Percentiles rank a stretch among this genome's conserved stretches.
These are phyloP conservation scores for Candida mattraensis DNA, from an alignment of 805 yeast genomes.

Conservation along the genomic window DNA sequence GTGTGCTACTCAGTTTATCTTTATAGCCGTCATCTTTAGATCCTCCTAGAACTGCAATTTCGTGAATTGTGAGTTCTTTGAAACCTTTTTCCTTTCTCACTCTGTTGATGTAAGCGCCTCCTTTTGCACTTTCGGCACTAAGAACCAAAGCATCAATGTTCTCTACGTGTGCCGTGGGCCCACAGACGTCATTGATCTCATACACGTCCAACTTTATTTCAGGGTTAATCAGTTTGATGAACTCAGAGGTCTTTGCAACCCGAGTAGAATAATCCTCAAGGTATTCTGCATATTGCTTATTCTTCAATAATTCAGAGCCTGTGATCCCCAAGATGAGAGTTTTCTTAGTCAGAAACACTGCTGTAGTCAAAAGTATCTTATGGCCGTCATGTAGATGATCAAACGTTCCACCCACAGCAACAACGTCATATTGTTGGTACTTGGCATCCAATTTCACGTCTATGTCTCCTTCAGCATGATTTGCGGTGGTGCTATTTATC, in stretches of 20 bases:
- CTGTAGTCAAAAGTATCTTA: conserved; percentile 72
- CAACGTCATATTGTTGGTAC: conserved; percentile 16
- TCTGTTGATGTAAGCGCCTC: conserved; percentile 72
- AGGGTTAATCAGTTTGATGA: conserved; percentile 51
- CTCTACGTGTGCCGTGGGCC: conserved; percentile 80
- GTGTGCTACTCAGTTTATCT: conserved; percentile 85
- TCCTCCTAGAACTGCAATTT: conserved; percentile 65
- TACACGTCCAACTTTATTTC: conserved; percentile 47
- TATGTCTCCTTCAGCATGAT: no score
- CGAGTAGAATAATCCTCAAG: conserved; percentile 61
- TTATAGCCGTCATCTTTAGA: conserved; percentile 45
- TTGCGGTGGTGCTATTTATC: neutral
- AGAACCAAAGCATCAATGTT: conserved; percentile 80
- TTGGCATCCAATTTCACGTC: conserved; percentile 1
- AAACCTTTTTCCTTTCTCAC: conserved; percentile 59
- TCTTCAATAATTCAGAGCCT: conserved; percentile 65
- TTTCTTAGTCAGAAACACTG: conserved; percentile 58
- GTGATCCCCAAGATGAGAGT: conserved; percentile 81
- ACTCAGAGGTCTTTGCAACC: conserved; percentile 43
- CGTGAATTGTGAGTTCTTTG: conserved; percentile 48
- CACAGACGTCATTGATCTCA: conserved; percentile 82
- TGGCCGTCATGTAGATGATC: conserved; percentile 97
- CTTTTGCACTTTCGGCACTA: conserved; percentile 74
- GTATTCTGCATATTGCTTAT: conserved; percentile 69
- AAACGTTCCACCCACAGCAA: conserved; percentile 93